phyloP scores from a whole-genome alignment of 1,139 yeast species.

The Nakaseomyces uthaithaninus region DNA sequence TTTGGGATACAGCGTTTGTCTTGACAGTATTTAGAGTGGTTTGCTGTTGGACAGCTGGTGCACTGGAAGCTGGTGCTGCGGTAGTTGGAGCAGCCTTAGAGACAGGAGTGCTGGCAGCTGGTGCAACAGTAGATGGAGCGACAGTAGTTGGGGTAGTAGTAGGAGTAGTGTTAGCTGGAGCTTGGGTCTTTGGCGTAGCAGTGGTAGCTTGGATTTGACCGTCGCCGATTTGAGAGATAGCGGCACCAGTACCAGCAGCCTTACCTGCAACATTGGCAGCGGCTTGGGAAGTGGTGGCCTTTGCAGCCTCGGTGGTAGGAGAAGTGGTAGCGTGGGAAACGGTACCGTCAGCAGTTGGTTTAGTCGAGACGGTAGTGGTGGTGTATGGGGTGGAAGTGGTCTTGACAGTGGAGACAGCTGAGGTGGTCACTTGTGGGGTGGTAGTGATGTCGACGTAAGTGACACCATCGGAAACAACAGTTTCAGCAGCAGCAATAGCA shows the following conservation, averaged over 20 bases:
- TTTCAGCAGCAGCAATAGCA: conserved; percentile 11
- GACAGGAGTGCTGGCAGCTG: background rate
- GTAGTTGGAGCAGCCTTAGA: background rate
- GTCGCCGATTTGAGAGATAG: conserved; percentile 8
- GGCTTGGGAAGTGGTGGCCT: conserved; percentile 1
- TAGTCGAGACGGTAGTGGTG: conserved; percentile 16
- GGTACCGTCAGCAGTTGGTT: conserved; percentile 6
- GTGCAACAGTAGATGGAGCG: conserved; percentile 4
- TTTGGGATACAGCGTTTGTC: conserved; percentile 38
- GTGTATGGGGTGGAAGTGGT: conserved; percentile 30
- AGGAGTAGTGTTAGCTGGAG: conserved; percentile 3
- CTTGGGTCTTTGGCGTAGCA: conserved; percentile 2
- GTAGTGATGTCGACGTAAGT: conserved; percentile 32
- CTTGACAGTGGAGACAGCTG: conserved; percentile 31
- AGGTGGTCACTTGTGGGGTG: conserved; percentile 30
- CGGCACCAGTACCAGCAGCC: background rate
- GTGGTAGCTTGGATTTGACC: conserved; percentile 8
- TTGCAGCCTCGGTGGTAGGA: conserved; percentile 5
- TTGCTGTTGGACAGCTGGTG: conserved; percentile 2
- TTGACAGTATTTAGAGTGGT: conserved; percentile 22
- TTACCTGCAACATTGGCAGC: background rate
- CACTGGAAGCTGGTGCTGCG: conserved; percentile 1
- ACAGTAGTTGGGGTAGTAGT: background rate
- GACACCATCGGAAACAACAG: conserved; percentile 22
- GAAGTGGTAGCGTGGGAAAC: conserved; percentile 5